Conservation (phyloP, 768 basidiomycete species). For the Podaxis sp. region DNA sequence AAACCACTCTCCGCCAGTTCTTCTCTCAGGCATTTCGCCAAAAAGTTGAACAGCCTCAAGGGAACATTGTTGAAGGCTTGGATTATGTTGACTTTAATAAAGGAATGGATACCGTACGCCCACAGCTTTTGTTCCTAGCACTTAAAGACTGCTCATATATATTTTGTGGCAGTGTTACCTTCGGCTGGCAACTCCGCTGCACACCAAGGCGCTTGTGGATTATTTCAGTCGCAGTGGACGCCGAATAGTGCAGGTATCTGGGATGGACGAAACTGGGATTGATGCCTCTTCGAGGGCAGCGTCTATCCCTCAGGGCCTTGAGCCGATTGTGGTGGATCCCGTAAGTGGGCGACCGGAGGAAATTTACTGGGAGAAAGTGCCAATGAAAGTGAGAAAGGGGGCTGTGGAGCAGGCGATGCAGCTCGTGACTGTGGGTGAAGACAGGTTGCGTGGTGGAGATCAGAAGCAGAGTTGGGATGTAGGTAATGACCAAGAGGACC, state of each 20-base stretch:
- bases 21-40: constrained; percentile 40
- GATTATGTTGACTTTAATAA: constrained; percentile 82
- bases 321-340: constrained; percentile 44
- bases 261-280: constrained; percentile 52
- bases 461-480: background rate
- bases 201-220: constrained; percentile 39
- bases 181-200: constrained; percentile 51
- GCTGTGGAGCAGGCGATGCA: constrained; percentile 49
- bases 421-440: background rate
- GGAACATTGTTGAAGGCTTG: constrained; percentile 31
- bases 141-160: background rate
- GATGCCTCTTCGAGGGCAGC: constrained; percentile 6
- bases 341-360: constrained; percentile 62
- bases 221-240: constrained; percentile 33
- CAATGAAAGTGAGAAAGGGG: constrained; percentile 60
- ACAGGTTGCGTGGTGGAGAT: background rate
- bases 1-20: constrained; percentile 66
- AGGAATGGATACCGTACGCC: constrained; percentile 65
- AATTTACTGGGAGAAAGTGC: constrained; percentile 78
- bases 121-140: background rate
- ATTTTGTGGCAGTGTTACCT: constrained; percentile 59
- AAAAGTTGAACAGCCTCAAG: background rate
- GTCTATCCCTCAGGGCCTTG: background rate
- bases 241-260: constrained; percentile 37
- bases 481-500: background rate